Evolutionary conservation across 805 yeast genomes (phyloP), one percentile per base, ranked within the genome.

Genomic region (Ogataea paraovalis): DNA sequence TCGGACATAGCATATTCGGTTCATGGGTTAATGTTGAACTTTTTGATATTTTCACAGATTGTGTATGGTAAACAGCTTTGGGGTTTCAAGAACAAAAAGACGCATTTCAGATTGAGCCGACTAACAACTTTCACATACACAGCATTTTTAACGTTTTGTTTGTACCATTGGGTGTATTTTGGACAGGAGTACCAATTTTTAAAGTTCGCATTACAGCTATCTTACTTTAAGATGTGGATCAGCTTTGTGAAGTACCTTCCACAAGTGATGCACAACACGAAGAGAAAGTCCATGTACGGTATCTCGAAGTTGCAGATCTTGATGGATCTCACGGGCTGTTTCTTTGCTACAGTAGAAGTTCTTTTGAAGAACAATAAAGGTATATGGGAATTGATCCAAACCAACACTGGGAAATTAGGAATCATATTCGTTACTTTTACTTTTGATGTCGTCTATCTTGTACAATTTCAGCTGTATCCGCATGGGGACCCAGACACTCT

Each of bases 201-300:
- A 22, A 70, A 69, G 37, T 66, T 75, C 7, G 72, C 76, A 0
- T 54, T 70, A 25, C 57, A 68, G 38, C 59, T 76, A 19, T 75
- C 80, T 2, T 65, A 71, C 39, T 68, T 72, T 51, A 76, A 76
- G 59, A 69, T 76, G 18, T 50, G 61, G 37, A 65, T 74, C 53
- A 72, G 78, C 49, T 65, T 70, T 33, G 60, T 72, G 41, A 76
- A 76, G 56, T 74, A 76, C 52, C 66, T 86, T 25, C 82, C 82
- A 1, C 82, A 76, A 53, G 70, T 75, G 3, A 46, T 63, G 32
- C 68, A 69, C 59, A 76, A 75, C 52, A 57, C 57, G 43, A 54
- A 59, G 42, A 66, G 81, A 28, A 60, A 63, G 39, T 70, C 78
- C 7, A 73, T 76, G 59, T 65, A 62, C 50, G 82, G 82, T 1